Evolutionary conservation across 31 red algal species (phyloP), one percentile per base, ranked within the genome.

Genomic region (Odonthalia washingtoniensis): DNA sequence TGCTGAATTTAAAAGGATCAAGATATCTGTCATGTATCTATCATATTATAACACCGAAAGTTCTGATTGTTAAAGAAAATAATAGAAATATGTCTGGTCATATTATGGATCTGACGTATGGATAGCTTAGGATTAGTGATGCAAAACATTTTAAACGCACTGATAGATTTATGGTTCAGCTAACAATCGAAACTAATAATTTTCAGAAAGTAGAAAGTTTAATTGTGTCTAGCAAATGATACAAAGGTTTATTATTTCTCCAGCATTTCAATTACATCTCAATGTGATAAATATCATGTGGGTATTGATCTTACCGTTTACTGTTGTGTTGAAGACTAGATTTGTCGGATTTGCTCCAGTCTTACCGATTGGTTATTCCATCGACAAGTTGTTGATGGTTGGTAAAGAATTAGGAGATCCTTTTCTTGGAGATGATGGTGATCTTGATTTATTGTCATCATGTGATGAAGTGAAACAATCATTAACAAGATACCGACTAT

Each of bases 321-420:
- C 70, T 21, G 45, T 90, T 18, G 79, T 90, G 36, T 35, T 43
- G 6, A 44, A 60, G 38, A 61, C 62, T 46, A 78, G 88, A 36
- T 90, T 76, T 34, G 42, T 90, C 28, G 38, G 67, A 14, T 76
- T 76, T 27, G 16, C 72, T 38, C 77, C 57, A 40, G 60, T 90
- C 30, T 21, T 82, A 5, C 80, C 80, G 16, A 76, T 90, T 44
- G 70, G 70, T 6, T 90, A 74, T 69, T 74, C 79, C 9, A 75
- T 90, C 1, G 34, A 83, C 26, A 84, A 84, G 40, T 30, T 90
- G 41, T 9, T 83, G 3, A 72, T 49, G 30, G 77, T 89, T 21
- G 86, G 86, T 21, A 41, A 39, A 5, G 61, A 90, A 30, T 60
- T 90, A 5, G 44, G 78, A 9, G 88, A 90, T 39, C 88, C 88